Percentiles rank a stretch among this genome's conserved stretches.
phyloP scores from a whole-genome alignment of 1,284 basidiomycete genomes.

The Ceraceosorus guamensis region DNA sequence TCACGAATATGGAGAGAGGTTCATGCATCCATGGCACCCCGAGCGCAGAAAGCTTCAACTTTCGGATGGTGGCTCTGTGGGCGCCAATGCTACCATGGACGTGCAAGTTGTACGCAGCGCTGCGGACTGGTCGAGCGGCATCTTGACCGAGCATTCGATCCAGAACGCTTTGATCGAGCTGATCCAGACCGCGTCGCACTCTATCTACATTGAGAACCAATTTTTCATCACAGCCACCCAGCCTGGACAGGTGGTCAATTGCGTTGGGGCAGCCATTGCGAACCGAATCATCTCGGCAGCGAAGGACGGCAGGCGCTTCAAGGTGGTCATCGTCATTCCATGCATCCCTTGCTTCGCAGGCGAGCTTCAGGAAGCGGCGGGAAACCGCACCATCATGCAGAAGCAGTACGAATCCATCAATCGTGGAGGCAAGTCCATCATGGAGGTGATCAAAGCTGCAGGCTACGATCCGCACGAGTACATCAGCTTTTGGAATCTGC shows the following conservation, averaged over 20 bases:
- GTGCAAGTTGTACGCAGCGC: conserved; percentile 76
- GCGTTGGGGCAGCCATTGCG: conserved; percentile 71
- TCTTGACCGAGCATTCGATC: conserved; percentile 55
- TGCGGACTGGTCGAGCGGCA: conserved; percentile 84
- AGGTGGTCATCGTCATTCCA: conserved; percentile 61
- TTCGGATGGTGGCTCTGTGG: conserved; percentile 5
- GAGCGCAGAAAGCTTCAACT: conserved; percentile 10
- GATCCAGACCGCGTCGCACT: conserved; percentile 75
- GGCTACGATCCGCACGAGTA: conserved; percentile 65
- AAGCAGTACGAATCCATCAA: conserved; percentile 66
- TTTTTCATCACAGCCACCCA: conserved; percentile 17
- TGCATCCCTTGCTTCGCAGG: conserved; percentile 49
- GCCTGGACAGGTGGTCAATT: conserved; percentile 49
- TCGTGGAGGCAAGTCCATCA: conserved; percentile 64
- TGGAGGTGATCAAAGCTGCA: conserved; percentile 65
- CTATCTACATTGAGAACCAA: conserved; percentile 61
- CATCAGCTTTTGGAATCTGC: conserved; percentile 84
- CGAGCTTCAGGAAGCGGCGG: conserved; percentile 47
- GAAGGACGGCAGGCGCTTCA: conserved; percentile 63
- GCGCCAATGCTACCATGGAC: conserved; percentile 37
- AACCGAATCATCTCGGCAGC: conserved; percentile 71
- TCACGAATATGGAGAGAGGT: conserved; percentile 18
- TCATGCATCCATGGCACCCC: conserved; percentile 16
- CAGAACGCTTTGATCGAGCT: conserved; percentile 61
- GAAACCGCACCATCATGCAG: conserved; percentile 64